These are phyloP conservation scores for Mycosphaerella arachidis DNA, from an alignment of 2,329 filamentous ascomycete genomes.

Conservation along the genomic window DNA sequence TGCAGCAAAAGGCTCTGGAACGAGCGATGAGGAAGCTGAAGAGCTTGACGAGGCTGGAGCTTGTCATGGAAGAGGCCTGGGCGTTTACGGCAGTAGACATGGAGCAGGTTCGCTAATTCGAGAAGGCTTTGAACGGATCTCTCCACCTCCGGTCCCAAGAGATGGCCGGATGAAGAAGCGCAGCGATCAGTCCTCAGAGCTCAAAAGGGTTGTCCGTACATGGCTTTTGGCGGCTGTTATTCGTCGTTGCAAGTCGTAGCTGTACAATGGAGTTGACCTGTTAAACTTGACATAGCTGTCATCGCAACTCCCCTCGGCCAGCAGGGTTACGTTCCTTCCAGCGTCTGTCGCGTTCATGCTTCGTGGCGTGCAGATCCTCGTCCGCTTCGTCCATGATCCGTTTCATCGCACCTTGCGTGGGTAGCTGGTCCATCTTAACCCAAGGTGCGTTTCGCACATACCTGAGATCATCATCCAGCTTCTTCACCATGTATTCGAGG, in stretches of 20 bases:
- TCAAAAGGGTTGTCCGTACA: too few species aligned
- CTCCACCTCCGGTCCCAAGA: not conserved
- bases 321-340: slow-evolving; percentile 44
- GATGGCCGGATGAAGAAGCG: too few species aligned
- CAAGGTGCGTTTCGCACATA: slow-evolving; percentile 83
- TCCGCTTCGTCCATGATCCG: slow-evolving; percentile 64
- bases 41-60: not conserved
- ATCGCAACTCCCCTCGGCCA: slow-evolving; percentile 33
- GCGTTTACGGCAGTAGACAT: not conserved
- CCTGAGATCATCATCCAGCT: slow-evolving; percentile 77
- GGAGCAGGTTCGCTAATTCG: not conserved
- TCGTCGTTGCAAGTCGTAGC: too few species aligned
- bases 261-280: too few species aligned
- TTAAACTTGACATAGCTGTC: not conserved
- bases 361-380: slow-evolving; percentile 47
- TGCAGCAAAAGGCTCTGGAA: not conserved
- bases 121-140: not conserved
- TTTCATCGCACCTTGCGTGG: slow-evolving; percentile 60
- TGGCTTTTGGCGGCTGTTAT: too few species aligned
- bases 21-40: not conserved
- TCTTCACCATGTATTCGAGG: slow-evolving; percentile 68
- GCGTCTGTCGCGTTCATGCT: slow-evolving; percentile 44
- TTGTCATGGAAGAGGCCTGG: not conserved
- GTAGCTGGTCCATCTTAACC: slow-evolving; percentile 77
- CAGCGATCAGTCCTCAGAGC: too few species aligned